A percentile compares a stretch with the other conserved stretches of the same genome.
Conservation (phyloP, 2,329 filamentous ascomycete genomes). For the Fusarium begoniae region DNA sequence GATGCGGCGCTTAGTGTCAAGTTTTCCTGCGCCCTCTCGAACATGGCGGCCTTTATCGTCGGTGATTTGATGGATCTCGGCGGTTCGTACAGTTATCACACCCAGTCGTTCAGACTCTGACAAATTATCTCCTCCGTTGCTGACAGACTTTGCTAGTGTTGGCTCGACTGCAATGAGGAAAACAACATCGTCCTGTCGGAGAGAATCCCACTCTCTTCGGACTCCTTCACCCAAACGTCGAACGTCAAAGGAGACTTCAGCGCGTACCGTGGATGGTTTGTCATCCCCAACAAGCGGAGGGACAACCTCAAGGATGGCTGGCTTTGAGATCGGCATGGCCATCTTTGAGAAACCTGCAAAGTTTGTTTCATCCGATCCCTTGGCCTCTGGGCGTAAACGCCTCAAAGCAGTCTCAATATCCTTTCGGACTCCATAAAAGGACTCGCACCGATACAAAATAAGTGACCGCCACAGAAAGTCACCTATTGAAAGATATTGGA, state of each 20-base stretch:
- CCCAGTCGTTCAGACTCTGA: conserved; percentile 69
- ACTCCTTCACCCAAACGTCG: conserved; percentile 79
- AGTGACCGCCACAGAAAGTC: conserved; percentile 98
- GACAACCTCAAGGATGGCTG: conserved; percentile 85
- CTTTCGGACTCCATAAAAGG: conserved; percentile 92
- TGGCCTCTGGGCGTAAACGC: conserved; percentile 76
- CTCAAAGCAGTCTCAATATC: conserved; percentile 87
- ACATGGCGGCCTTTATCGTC: conserved; percentile 84
- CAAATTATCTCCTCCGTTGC: conserved; percentile 60
- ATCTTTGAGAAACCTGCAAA: conserved; percentile 92
- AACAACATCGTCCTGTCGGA: conserved; percentile 87
- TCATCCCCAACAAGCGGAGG: conserved; percentile 85
- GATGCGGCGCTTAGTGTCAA: conserved; percentile 76
- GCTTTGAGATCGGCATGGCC: conserved; percentile 87
- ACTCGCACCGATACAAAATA: conserved; percentile 86
- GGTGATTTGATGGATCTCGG: conserved; percentile 84
- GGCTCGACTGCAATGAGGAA: conserved; percentile 84
- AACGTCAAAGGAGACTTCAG: conserved; percentile 87
- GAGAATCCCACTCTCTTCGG: conserved; percentile 87
- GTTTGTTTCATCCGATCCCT: conserved; percentile 69
- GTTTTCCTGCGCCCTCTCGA: conserved; percentile 66
- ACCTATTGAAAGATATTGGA: conserved; percentile 93
- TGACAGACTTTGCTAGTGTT: conserved; percentile 58
- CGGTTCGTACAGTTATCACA: conserved; percentile 77
- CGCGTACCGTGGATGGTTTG: conserved; percentile 83